Conservation (phyloP, 2,329 filamentous ascomycete genomes). For the Aureobasidium sp. region DNA sequence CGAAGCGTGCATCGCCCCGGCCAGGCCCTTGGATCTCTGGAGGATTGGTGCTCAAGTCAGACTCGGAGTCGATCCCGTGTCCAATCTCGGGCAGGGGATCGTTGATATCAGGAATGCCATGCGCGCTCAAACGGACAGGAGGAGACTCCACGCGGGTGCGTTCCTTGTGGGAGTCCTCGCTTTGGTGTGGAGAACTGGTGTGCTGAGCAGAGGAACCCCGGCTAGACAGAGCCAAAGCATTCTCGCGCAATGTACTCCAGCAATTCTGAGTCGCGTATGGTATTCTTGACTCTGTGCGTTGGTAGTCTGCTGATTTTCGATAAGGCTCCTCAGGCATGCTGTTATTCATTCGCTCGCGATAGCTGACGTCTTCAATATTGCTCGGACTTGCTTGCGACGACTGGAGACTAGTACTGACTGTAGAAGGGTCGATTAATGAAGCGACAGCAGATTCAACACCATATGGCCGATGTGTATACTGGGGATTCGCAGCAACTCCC, state of each 20-base stretch:
- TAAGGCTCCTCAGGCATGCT: conserved; percentile 22
- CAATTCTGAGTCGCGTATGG: conserved; percentile 25
- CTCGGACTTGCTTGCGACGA: conserved; percentile 5
- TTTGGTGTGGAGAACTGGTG: not conserved
- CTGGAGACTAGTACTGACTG: conserved; percentile 46
- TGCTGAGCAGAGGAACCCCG: not conserved
- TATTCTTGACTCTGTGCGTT: not conserved
- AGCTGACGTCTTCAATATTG: conserved; percentile 4
- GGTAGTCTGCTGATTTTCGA: not conserved
- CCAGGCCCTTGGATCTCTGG: conserved; percentile 19
- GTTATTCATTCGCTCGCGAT: conserved; percentile 25
- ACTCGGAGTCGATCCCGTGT: conserved; percentile 50
- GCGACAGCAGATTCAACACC: conserved; percentile 86
- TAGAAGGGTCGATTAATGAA: conserved; percentile 78
- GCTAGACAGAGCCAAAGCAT: conserved; percentile 24
- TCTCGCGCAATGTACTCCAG: conserved; percentile 34
- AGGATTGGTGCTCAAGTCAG: conserved; percentile 74
- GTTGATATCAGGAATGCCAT: conserved; percentile 59
- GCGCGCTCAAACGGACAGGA: conserved; percentile 56
- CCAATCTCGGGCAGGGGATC: conserved; percentile 74
- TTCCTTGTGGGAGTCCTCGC: not conserved
- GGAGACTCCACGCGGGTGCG: conserved; percentile 25
- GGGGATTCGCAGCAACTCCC: conserved; percentile 63
- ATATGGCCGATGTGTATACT: conserved; percentile 63
- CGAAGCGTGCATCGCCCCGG: not conserved